phyloP scores from a whole-genome alignment of 2,329 filamentous ascomycete species.

The Pseudocercospora fijiensis region DNA sequence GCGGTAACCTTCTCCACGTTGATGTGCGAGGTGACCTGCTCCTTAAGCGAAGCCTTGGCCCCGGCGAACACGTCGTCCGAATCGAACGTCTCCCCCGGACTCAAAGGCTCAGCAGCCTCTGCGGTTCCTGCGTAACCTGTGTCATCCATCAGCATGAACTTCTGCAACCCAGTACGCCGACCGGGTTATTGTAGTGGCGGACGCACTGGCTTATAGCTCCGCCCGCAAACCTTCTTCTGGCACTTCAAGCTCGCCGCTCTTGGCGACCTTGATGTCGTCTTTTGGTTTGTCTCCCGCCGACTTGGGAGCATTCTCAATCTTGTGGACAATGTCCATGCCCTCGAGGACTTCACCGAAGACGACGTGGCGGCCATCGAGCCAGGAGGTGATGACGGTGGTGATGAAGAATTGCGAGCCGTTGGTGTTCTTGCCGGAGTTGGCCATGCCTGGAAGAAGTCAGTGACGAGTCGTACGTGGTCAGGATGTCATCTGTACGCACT shows the following conservation, averaged over 20 bases:
- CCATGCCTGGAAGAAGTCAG: slow-evolving; percentile 60
- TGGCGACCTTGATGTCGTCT: slow-evolving; percentile 70
- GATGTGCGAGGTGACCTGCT: slow-evolving; percentile 19
- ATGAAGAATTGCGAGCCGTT: slow-evolving; percentile 92
- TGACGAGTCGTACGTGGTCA: background rate
- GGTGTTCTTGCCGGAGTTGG: slow-evolving; percentile 80
- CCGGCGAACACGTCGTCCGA: slow-evolving; percentile 13
- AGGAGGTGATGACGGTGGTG: slow-evolving; percentile 75
- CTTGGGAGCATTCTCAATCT: slow-evolving; percentile 73
- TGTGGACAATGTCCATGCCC: slow-evolving; percentile 76
- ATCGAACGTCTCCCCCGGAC: slow-evolving; percentile 42
- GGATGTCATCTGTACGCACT: slow-evolving; percentile 49
- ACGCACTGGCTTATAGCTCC: slow-evolving; percentile 67
- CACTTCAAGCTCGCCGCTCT: slow-evolving; percentile 80
- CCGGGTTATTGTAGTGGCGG: slow-evolving; percentile 13
- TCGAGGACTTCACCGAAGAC: slow-evolving; percentile 88
- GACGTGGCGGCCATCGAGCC: slow-evolving; percentile 81
- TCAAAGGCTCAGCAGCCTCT: slow-evolving; percentile 42
- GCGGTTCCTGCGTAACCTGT: slow-evolving; percentile 49
- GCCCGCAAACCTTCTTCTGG: slow-evolving; percentile 89
- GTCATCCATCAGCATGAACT: slow-evolving; percentile 12
- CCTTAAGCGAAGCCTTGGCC: slow-evolving; percentile 15
- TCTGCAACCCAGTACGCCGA: slow-evolving; percentile 13
- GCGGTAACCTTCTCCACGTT: slow-evolving; percentile 26
- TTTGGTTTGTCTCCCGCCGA: slow-evolving; percentile 62